Base-by-base conservation (phyloP, 2,329 filamentous ascomycete species). In the Penicillium sp. region DNA sequence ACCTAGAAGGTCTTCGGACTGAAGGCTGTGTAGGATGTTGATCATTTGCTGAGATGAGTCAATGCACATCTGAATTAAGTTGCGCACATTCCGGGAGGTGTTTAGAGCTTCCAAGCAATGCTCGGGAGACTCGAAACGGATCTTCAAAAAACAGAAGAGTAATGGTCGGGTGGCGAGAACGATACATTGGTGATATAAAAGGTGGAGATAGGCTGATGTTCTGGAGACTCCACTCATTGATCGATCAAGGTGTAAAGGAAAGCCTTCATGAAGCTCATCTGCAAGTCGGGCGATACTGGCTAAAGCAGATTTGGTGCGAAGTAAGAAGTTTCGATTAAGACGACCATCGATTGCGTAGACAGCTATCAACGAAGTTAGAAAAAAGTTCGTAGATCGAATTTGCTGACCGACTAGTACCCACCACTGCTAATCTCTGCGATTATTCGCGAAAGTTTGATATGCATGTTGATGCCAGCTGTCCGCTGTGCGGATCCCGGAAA, bases 1-100 rank as follows among this genome's bases (percentile, higher is more conserved):
- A 82, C 80, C 80, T 2, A 82, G 70, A 19, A 83, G 71, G 7
- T 75, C 76, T 61, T 83, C 79, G 13, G 71, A 69, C 61, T 79
- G 75, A 24, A 82, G 67, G 37, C 71, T 74, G 52, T 71, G 71
- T 2, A 83, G 74, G 24, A 82, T 75, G 21, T 61, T 67, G 21
- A 80, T 57, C 16, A 78, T 78, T 37, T 79, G 76, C 33, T 76
- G 73, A 3, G 77, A 71, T 2, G 78, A 78, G 27, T 79, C 78
- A 26, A 78, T 64, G 52, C 76, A 78, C 66, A 79, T 75, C 49
- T 74, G 70, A 4, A 79, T 65, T 52, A 79, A 59, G 29, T 71
- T 71, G 26, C 69, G 67, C 11, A 76, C 74, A 19, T 73, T 78
- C 6, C 66, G 65, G 0, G 76, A 78, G 1, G 71, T 70, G 6